Evolutionary conservation across 192 early-diverging fungal genomes (phyloP).

Genomic region (Dissophora ornata): DNA sequence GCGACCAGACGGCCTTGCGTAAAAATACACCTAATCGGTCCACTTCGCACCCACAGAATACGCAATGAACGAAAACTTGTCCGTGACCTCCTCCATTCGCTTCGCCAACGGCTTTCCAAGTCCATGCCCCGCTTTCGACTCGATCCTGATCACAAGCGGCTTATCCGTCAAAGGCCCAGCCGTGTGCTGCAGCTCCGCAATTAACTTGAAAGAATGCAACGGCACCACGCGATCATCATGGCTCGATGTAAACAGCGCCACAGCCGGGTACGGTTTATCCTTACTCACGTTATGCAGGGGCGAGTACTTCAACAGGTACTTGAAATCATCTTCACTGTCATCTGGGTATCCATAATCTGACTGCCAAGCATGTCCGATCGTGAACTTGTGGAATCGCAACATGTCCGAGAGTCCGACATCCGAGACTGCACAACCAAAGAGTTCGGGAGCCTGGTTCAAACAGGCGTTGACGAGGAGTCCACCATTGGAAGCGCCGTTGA

Average conservation of each 20-base stretch:
- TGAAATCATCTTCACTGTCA: slow-evolving; percentile 70
- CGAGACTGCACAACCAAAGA: slow-evolving; percentile 72
- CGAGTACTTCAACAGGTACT: slow-evolving; percentile 68
- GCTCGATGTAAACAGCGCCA: slow-evolving; percentile 70
- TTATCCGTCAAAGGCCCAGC: slow-evolving; percentile 59
- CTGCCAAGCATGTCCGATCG: slow-evolving; percentile 77
- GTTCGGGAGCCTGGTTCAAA: slow-evolving; percentile 79
- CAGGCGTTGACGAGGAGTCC: slow-evolving; percentile 77
- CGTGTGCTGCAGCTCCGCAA: slow-evolving; percentile 69
- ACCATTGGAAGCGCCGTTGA: slow-evolving; percentile 79
- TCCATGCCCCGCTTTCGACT: slow-evolving; percentile 78
- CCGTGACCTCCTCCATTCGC: slow-evolving; percentile 70
- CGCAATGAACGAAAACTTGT: slow-evolving; percentile 74
- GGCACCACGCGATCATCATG: slow-evolving; percentile 76
- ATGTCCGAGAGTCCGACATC: slow-evolving; percentile 81
- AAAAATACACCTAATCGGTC: slow-evolving; percentile 49
- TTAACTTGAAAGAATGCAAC: slow-evolving; percentile 76
- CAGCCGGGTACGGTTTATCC: slow-evolving; percentile 64
- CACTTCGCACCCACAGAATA: slow-evolving; percentile 60
- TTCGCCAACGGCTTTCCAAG: slow-evolving; percentile 74
- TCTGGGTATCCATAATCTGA: slow-evolving; percentile 78
- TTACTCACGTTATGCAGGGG: slow-evolving; percentile 74
- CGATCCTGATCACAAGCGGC: slow-evolving; percentile 70
- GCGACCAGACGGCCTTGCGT: too few relatives aligned
- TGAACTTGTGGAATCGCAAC: slow-evolving; percentile 83